Evolutionary conservation across 768 basidiomycete genomes (phyloP).

Genomic region (Zangia roseola): DNA sequence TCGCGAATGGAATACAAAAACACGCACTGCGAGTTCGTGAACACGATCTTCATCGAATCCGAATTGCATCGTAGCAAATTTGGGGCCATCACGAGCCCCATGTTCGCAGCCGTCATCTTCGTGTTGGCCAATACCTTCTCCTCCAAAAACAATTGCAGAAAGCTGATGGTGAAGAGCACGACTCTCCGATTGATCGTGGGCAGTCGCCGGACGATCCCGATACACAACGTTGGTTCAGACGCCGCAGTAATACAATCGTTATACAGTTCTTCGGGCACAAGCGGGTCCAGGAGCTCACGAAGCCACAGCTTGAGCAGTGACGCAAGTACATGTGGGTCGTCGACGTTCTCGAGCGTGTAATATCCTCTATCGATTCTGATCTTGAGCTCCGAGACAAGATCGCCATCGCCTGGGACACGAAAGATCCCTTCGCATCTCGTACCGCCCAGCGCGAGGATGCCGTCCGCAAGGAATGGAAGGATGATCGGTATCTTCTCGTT

Average conservation of each 20-base stretch:
- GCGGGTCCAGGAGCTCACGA: constrained; percentile 87
- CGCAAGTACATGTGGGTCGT: constrained; percentile 88
- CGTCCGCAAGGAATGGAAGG: constrained; percentile 89
- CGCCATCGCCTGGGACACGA: constrained; percentile 87
- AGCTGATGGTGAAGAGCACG: constrained; percentile 84
- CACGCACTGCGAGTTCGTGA: constrained; percentile 91
- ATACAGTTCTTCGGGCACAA: constrained; percentile 88
- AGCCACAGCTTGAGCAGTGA: constrained; percentile 93
- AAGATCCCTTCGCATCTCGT: constrained; percentile 88
- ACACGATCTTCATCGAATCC: constrained; percentile 85
- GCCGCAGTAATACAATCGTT: constrained; percentile 81
- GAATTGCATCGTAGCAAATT: constrained; percentile 86
- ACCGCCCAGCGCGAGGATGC: constrained; percentile 86
- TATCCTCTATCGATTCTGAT: constrained; percentile 88
- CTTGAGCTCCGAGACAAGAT: constrained; percentile 85
- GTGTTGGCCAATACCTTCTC: constrained; percentile 69
- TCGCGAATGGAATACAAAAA: too few relatives aligned
- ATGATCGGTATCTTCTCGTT: constrained; percentile 86
- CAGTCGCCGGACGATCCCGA: constrained; percentile 71
- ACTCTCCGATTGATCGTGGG: constrained; percentile 88
- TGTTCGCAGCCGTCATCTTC: constrained; percentile 88
- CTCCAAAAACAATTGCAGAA: constrained; percentile 85
- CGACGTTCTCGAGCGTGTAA: constrained; percentile 85
- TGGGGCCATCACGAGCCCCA: constrained; percentile 90
- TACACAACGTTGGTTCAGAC: constrained; percentile 63